phyloP scores from a whole-genome alignment of 2,329 filamentous ascomycete genomes.

The Colletotrichum sp. region DNA sequence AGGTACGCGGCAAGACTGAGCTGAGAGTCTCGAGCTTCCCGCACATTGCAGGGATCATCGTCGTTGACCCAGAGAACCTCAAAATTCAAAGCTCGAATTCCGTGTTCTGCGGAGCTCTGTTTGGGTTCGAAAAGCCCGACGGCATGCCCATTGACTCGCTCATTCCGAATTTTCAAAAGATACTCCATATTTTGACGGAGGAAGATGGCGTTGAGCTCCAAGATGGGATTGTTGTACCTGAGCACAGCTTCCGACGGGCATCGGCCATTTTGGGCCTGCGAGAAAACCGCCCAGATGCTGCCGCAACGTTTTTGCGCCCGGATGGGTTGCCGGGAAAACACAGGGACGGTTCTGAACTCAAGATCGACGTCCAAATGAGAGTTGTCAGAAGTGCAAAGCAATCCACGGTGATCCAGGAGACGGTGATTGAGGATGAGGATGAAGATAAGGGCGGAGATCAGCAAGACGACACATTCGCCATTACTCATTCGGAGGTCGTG shows the following conservation, averaged over 20 bases:
- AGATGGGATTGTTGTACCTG: conserved; percentile 96
- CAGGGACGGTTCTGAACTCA: conserved; percentile 88
- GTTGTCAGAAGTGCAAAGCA: conserved; percentile 89
- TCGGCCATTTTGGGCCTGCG: conserved; percentile 83
- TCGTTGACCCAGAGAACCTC: conserved; percentile 80
- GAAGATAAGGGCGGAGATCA: conserved; percentile 41
- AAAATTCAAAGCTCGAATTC: conserved; percentile 92
- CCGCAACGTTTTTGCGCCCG: conserved; percentile 80
- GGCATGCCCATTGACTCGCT: conserved; percentile 80
- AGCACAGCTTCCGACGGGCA: conserved; percentile 93
- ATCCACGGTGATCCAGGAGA: conserved; percentile 63
- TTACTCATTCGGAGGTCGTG: conserved; percentile 74
- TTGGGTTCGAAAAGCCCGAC: conserved; percentile 85
- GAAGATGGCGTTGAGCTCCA: conserved; percentile 84
- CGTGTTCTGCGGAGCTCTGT: conserved; percentile 90
- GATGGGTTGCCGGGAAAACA: conserved; percentile 86
- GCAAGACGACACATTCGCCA: conserved; percentile 49
- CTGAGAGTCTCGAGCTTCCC: conserved; percentile 92
- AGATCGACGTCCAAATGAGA: conserved; percentile 95
- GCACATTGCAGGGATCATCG: conserved; percentile 96
- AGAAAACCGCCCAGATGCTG: conserved; percentile 80
- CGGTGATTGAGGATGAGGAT: conserved; percentile 65
- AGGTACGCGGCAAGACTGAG: conserved; percentile 70
- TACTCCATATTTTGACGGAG: conserved; percentile 80
- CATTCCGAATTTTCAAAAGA: conserved; percentile 85